Percentiles rank a stretch among this genome's conserved stretches.
Evolutionary conservation across 345 rosid genomes (phyloP).

Genomic region (Chamaenerion angustifolium): DNA sequence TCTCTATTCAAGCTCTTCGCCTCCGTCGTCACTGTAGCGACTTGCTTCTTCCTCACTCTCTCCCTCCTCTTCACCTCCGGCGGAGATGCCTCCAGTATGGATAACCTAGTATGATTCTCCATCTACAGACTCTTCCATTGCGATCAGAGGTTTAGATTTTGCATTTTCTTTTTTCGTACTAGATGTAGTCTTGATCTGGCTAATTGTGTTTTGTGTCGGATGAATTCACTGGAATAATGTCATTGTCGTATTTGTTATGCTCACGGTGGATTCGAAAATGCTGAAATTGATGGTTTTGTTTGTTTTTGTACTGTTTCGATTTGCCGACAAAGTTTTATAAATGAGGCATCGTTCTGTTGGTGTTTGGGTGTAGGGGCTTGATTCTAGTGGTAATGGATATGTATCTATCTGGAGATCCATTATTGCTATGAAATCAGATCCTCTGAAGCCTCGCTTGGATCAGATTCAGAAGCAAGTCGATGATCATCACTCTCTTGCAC

Average conservation of each 20-base stretch:
- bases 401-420: conserved; percentile 63
- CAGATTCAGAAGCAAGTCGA: conserved; percentile 96
- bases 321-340: not conserved
- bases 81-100: too few relatives aligned
- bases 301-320: not conserved
- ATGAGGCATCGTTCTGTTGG: not conserved
- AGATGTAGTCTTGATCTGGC: not conserved
- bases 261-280: not conserved
- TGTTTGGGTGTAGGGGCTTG: conserved; percentile 25
- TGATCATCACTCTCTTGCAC: too few relatives aligned
- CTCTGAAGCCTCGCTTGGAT: conserved; percentile 69
- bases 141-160: not conserved
- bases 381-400: conserved; percentile 21
- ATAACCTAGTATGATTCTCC: too few relatives aligned
- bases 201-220: not conserved
- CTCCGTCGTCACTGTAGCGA: conserved; percentile 23
- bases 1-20: conserved; percentile 28
- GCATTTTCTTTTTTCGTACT: not conserved
- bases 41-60: conserved; percentile 37
- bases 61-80: conserved; percentile 32
- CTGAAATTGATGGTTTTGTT: not conserved
- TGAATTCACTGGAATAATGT: not conserved
- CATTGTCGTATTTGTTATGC: not conserved
- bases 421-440: conserved; percentile 73
- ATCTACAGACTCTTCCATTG: not conserved